Percentiles rank a stretch among this genome's conserved stretches.
phyloP scores from a whole-genome alignment of 1,139 yeast species.

The Yamadazyma blattariae region DNA sequence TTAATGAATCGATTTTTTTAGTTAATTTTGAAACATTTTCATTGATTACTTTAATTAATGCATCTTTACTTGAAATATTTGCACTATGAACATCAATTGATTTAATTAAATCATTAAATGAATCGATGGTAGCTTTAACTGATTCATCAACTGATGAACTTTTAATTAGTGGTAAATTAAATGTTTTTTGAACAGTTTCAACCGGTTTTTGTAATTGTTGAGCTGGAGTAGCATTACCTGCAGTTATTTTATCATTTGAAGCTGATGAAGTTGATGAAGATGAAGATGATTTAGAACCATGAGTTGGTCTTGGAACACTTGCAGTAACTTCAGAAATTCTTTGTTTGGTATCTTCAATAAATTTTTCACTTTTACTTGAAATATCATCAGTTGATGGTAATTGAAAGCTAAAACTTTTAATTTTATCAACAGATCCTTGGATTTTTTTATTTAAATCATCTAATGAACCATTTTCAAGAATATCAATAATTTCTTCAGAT shows the following conservation, averaged over 20 bases:
- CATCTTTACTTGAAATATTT: slow-evolving; percentile 26
- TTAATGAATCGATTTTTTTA: slow-evolving; percentile 31
- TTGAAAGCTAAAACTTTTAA: slow-evolving; percentile 19
- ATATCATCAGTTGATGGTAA: slow-evolving; percentile 33
- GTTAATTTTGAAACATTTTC: slow-evolving; percentile 33
- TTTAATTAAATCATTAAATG: slow-evolving; percentile 52
- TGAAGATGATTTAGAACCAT: not conserved
- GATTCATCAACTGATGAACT: slow-evolving; percentile 38
- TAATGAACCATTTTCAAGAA: slow-evolving; percentile 36
- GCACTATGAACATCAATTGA: slow-evolving; percentile 43
- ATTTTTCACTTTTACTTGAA: slow-evolving; percentile 33
- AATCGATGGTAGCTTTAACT: slow-evolving; percentile 44
- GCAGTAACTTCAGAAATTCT: slow-evolving; percentile 16
- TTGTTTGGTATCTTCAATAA: slow-evolving; percentile 36
- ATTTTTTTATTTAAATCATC: slow-evolving; percentile 30
- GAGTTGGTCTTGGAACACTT: no score
- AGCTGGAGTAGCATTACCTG: slow-evolving; percentile 33
- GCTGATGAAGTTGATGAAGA: slow-evolving; percentile 9
- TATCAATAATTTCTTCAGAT: slow-evolving; percentile 40
- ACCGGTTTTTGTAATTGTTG: slow-evolving; percentile 47
- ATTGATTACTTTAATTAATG: slow-evolving; percentile 29
- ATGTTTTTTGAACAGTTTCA: slow-evolving; percentile 32
- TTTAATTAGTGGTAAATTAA: slow-evolving; percentile 36
- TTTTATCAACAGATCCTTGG: slow-evolving; percentile 19
- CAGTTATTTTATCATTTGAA: slow-evolving; percentile 10